Evolutionary conservation across 805 yeast genomes (phyloP), one percentile per base, ranked within the genome.

Genomic region (Kuraishia hungarica): DNA sequence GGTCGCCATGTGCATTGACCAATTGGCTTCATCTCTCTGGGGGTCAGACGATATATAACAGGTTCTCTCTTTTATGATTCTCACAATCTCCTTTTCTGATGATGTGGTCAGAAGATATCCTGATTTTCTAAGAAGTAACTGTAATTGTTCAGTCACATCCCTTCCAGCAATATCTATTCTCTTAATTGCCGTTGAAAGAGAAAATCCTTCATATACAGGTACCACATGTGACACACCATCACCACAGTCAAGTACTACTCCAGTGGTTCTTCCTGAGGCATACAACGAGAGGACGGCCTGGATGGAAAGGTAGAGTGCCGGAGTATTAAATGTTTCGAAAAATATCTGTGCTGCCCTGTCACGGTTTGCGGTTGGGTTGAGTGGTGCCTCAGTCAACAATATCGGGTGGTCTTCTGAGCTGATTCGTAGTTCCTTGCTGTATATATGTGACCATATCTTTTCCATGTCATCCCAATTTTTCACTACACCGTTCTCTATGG

Each of bases 201-300:
- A 77, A 67, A 89, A 92, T 4, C 98, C 98, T 57, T 90, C 91
- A 68, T 82, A 93, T 0, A 93, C 89, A 0, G 97, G 97, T 1
- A 90, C 96, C 8, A 87, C 77, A 63, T 88, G 92, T 47, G 88
- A 80, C 24, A 90, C 96, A 3, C 97, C 97, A 67, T 92, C 97
- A 4, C 97, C 97, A n/a, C 86, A 80, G 64, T 92, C 97, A 13
- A 93, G 64, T 2, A 89, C 96, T 46, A 89, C 80, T 1, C 97
- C 98, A 0, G 96, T 91, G 7, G 97, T 92, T 60, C 89, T 73
- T 0, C 97, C 98, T 4, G 89, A 79, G 0, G 97, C 91, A 70
- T 93, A 92, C 47, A 92, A 72, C 2, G 97, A 79, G 47, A 92
- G 72, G 11, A 91, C 91, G 0, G 96, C 93, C 60, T 87, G 93